A percentile compares a stretch with the other conserved stretches of the same genome.
Evolutionary conservation across 306 rosid species (phyloP).

Genomic region (Castanopsis chinensis): DNA sequence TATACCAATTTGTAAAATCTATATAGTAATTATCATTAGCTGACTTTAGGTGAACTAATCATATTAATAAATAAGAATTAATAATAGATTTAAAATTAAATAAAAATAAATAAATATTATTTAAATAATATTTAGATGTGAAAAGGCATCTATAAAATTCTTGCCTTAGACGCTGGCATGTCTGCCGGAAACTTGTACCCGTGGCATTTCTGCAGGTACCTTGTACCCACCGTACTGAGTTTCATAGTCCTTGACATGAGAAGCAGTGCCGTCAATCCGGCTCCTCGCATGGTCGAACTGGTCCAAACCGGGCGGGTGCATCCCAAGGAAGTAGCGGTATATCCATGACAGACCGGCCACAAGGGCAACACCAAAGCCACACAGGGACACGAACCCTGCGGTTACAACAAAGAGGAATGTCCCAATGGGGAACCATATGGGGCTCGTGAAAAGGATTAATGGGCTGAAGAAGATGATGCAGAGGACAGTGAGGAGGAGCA

Average conservation of each 20-base stretch:
- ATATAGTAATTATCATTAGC: too few species aligned
- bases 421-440: conserved; percentile 69
- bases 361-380: conserved; percentile 33
- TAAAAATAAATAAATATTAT: too few species aligned
- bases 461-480: conserved; percentile 51
- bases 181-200: too few species aligned
- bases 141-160: too few species aligned
- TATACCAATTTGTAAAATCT: too few species aligned
- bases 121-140: too few species aligned
- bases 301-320: conserved; percentile 81
- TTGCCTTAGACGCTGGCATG: too few species aligned
- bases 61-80: too few species aligned
- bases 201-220: too few species aligned
- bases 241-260: conserved; percentile 80
- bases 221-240: conserved; percentile 68
- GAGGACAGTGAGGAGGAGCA: conserved; percentile 52
- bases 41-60: too few species aligned
- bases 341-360: conserved; percentile 57
- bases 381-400: conserved; percentile 41
- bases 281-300: conserved; percentile 57
- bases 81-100: too few species aligned
- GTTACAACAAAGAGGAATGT: conserved; percentile 27
- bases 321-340: conserved; percentile 62
- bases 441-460: conserved; percentile 52
- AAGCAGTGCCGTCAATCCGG: conserved; percentile 69